phyloP scores from a whole-genome alignment of 495 filamentous ascomycete species.

The Penicillium pancosmium region DNA sequence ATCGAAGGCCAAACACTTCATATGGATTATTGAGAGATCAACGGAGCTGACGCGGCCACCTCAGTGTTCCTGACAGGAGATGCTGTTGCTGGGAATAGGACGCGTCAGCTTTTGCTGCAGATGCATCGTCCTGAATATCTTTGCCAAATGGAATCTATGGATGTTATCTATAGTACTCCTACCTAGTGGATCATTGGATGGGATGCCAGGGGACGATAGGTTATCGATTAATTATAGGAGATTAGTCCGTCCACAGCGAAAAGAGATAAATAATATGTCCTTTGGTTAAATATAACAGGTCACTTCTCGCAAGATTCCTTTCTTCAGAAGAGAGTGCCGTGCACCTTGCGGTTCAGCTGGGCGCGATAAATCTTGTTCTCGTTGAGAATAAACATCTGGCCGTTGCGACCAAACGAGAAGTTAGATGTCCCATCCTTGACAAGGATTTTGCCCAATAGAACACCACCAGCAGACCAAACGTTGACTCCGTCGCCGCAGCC shows the following conservation, averaged over 20 bases:
- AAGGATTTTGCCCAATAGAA: conserved; percentile 56
- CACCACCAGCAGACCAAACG: conserved; percentile 60
- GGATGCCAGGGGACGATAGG: no score
- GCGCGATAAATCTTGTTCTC: conserved; percentile 47
- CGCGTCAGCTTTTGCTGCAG: background rate
- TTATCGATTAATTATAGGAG: background rate
- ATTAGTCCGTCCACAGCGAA: background rate
- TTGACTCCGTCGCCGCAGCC: conserved; percentile 64
- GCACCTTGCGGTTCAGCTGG: conserved; percentile 32
- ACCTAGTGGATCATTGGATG: no score
- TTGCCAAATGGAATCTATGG: background rate
- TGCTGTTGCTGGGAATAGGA: background rate
- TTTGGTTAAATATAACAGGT: background rate
- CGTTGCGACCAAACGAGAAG: conserved; percentile 48
- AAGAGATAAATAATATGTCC: no score
- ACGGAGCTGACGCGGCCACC: conserved; percentile 3
- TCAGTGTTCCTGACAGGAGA: background rate
- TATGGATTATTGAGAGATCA: background rate
- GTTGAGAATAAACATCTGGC: conserved; percentile 45
- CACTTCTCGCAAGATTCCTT: conserved; percentile 1
- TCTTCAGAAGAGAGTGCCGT: conserved; percentile 32
- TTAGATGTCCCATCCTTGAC: conserved; percentile 42
- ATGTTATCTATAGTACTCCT: no score
- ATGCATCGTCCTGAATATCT: background rate
- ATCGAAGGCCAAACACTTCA: background rate